Conservation (phyloP, 495 filamentous ascomycete species). For the Symbiotaphrina buchneri region DNA sequence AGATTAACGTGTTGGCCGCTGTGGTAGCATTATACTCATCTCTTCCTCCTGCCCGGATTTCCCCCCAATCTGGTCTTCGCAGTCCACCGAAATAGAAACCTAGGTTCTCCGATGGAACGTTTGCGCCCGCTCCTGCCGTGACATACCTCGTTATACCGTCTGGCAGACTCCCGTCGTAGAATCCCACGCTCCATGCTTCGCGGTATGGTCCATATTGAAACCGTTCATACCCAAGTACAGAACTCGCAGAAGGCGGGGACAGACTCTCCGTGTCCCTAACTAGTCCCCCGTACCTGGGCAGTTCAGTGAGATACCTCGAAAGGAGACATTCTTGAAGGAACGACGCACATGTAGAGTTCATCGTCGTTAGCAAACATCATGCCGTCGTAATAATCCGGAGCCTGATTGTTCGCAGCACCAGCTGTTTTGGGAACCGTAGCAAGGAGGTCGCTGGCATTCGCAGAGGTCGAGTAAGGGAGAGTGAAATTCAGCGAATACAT, state of each 20-base stretch:
- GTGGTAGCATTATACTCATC: background rate
- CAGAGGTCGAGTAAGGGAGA: slow-evolving; percentile 25
- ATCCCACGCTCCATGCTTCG: slow-evolving; percentile 17
- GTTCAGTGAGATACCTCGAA: slow-evolving; percentile 5
- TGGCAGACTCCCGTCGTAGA: slow-evolving; percentile 15
- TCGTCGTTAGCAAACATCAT: slow-evolving; percentile 42
- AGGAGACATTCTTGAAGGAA: slow-evolving; percentile 25
- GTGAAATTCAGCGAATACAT: slow-evolving; percentile 36
- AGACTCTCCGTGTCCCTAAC: slow-evolving; percentile 5
- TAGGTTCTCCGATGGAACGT: slow-evolving; percentile 45
- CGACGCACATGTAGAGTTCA: slow-evolving; percentile 27
- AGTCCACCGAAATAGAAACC: slow-evolving; percentile 52
- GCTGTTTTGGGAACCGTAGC: slow-evolving; percentile 17
- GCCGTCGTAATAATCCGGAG: slow-evolving; percentile 35
- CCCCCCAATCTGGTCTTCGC: slow-evolving; percentile 13
- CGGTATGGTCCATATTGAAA: slow-evolving; percentile 23
- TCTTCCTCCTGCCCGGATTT: slow-evolving; percentile 2
- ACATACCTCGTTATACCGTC: slow-evolving; percentile 33
- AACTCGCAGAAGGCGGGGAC: slow-evolving; percentile 13
- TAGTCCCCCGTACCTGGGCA: slow-evolving; percentile 7
- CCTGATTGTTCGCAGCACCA: slow-evolving; percentile 28
- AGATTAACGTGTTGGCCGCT: slow-evolving; percentile 28
- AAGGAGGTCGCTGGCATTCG: slow-evolving; percentile 29
- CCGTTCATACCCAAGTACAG: slow-evolving; percentile 23
- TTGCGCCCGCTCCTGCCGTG: slow-evolving; percentile 37